Conservation (phyloP, 768 basidiomycete genomes). For the Mycena capillaripes region DNA sequence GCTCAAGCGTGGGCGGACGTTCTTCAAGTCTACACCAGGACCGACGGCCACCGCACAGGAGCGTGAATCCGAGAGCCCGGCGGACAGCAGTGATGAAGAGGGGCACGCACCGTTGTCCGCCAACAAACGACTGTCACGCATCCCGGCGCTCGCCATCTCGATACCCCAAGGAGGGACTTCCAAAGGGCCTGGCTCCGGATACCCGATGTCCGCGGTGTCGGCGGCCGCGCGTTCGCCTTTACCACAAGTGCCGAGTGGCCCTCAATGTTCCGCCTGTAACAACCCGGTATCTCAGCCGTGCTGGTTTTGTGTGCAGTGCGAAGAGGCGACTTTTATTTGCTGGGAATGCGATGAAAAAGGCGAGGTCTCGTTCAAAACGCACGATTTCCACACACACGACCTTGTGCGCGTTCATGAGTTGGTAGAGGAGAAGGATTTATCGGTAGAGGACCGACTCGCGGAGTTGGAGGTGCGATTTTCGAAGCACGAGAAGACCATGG, state of each 20-base stretch:
- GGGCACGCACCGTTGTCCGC: slow-evolving; percentile 15
- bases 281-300: slow-evolving; percentile 41
- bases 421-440: slow-evolving; percentile 26
- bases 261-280: slow-evolving; percentile 40
- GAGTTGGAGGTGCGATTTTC: slow-evolving; percentile 35
- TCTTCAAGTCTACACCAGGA: slow-evolving; percentile 15
- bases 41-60: not conserved
- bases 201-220: slow-evolving; percentile 12
- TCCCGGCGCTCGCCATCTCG: slow-evolving; percentile 8
- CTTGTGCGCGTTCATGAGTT: slow-evolving; percentile 35
- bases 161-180: not conserved
- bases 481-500: slow-evolving; percentile 19
- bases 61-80: not conserved
- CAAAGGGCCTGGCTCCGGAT: not conserved
- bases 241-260: no score
- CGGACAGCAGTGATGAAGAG: slow-evolving; percentile 12
- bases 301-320: slow-evolving; percentile 49
- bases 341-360: slow-evolving; percentile 37
- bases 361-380: slow-evolving; percentile 20
- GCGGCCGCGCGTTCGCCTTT: not conserved
- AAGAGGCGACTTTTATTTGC: slow-evolving; percentile 41
- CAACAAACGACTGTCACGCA: not conserved
- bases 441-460: slow-evolving; percentile 39
- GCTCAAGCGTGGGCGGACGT: slow-evolving; percentile 27
- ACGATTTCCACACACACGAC: slow-evolving; percentile 39